These are phyloP conservation scores for Heritiera fomes DNA, from an alignment of 345 rosid genomes.

Conservation along the genomic window DNA sequence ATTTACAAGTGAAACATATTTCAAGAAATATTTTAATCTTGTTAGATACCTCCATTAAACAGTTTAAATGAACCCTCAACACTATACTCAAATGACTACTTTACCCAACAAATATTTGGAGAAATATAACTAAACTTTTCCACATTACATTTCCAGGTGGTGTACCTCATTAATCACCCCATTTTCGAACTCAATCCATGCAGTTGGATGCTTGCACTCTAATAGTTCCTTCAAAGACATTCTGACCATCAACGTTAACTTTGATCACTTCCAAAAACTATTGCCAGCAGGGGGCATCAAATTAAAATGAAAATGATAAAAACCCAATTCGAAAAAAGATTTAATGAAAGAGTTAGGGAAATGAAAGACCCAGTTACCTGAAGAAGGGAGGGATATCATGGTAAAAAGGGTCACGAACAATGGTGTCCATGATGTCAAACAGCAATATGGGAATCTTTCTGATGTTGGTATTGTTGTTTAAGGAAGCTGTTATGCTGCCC, in stretches of 20 bases:
- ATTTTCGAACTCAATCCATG: constrained; percentile 90
- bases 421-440: constrained; percentile 94
- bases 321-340: neutral
- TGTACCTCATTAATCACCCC: constrained; percentile 80
- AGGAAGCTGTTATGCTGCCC: constrained; percentile 4
- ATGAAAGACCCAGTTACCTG: constrained; percentile 37
- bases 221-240: constrained; percentile 77
- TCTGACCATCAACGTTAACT: constrained; percentile 44
- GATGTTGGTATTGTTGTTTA: neutral
- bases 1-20: neutral
- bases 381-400: constrained; percentile 83
- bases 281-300: neutral
- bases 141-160: neutral
- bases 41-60: neutral
- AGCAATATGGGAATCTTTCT: constrained; percentile 87
- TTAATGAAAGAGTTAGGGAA: no score
- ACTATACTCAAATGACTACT: neutral
- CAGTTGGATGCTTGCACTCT: constrained; percentile 78
- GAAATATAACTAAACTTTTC: neutral
- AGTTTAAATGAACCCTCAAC: neutral
- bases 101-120: neutral
- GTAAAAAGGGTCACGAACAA: constrained; percentile 94
- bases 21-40: neutral
- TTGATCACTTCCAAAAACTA: constrained; percentile 26
- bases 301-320: neutral